Evolutionary conservation across 257 asterid genomes (phyloP).

Genomic region (Solanum rostratum): DNA sequence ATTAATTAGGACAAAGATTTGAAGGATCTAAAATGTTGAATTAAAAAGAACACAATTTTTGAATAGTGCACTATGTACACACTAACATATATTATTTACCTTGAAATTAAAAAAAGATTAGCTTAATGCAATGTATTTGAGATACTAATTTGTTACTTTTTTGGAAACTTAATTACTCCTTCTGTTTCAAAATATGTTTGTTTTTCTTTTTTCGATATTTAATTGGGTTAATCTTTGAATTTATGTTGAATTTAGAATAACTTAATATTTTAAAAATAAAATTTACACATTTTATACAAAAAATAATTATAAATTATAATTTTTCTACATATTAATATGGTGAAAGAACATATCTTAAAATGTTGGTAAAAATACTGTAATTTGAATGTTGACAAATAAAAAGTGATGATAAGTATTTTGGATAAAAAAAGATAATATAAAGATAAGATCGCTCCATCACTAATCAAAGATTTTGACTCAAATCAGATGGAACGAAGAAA

Average conservation of each 20-base stretch:
- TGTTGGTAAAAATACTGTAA: not conserved
- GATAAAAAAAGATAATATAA: not conserved
- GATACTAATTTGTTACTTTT: not conserved
- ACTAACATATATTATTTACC: not conserved
- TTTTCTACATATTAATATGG: not conserved
- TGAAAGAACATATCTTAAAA: not conserved
- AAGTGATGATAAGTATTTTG: not conserved
- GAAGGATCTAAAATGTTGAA: not conserved
- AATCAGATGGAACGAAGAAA: not conserved
- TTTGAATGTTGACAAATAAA: not conserved
- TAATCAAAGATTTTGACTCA: not conserved
- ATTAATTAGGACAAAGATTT: not conserved
- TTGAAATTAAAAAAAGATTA: not conserved
- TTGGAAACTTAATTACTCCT: not conserved
- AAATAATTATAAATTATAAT: not conserved
- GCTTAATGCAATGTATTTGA: not conserved
- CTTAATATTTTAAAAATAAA: not conserved
- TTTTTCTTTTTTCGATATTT: not conserved
- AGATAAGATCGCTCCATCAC: not conserved
- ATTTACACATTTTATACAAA: not conserved
- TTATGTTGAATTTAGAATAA: not conserved
- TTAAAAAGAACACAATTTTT: not conserved
- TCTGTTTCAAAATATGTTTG: not conserved
- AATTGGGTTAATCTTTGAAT: not conserved
- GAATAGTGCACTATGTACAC: not conserved